phyloP scores from a whole-genome alignment of 148 eudicot species.

The Spergularia marina region DNA sequence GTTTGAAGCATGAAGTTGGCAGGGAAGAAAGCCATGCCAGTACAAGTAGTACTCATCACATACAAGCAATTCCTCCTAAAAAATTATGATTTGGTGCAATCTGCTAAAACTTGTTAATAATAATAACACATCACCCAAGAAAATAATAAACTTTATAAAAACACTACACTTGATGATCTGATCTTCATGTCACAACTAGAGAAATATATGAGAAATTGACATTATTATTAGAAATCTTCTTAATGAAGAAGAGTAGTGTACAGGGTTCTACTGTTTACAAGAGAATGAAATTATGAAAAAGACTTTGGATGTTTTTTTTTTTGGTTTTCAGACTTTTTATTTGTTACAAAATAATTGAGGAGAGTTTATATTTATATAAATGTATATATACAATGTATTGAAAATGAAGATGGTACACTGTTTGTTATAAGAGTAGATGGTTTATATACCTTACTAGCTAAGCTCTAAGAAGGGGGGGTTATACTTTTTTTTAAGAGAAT shows the following conservation, averaged over 20 bases:
- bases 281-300: constrained; percentile 13
- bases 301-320: not conserved
- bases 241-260: not conserved
- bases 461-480: not conserved
- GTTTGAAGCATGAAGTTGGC: constrained; percentile 82
- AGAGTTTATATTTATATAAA: not conserved
- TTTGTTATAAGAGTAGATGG: constrained; percentile 31
- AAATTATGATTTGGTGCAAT: not conserved
- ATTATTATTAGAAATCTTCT: not conserved
- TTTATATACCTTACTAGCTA: constrained; percentile 52
- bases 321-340: constrained; percentile 1
- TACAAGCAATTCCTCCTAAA: constrained; percentile 5
- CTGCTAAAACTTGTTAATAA: too few relatives aligned
- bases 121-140: too few relatives aligned
- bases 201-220: too few relatives aligned
- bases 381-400: constrained; percentile 1
- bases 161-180: not conserved
- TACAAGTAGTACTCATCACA: constrained; percentile 52
- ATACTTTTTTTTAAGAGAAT: constrained; percentile 3
- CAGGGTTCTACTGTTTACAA: not conserved
- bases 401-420: constrained; percentile 25
- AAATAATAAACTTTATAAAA: not conserved
- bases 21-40: constrained; percentile 80
- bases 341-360: constrained; percentile 8
- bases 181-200: constrained; percentile 7